These are phyloP conservation scores for Urochloa ruziziensis DNA, from an alignment of 176 grass and related monocot genomes.

Conservation along the genomic window DNA sequence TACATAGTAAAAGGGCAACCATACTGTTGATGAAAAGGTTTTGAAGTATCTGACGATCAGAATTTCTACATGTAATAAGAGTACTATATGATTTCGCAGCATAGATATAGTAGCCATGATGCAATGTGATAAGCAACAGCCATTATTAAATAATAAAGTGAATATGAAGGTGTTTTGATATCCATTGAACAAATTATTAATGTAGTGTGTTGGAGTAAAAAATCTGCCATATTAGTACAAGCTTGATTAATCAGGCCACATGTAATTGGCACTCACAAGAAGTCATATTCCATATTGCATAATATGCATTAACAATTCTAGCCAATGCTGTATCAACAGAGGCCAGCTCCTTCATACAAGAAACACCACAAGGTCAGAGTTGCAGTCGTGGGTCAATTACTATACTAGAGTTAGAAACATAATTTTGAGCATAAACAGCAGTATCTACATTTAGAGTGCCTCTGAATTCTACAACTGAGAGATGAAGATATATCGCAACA, in stretches of 20 bases:
- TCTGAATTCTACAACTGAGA: neutral
- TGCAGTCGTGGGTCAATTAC: neutral
- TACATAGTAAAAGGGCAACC: neutral
- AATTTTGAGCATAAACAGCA: neutral
- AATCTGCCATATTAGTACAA: neutral
- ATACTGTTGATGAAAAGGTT: neutral
- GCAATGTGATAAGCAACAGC: neutral
- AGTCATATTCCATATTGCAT: neutral
- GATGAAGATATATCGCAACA: neutral
- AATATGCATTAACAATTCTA: neutral
- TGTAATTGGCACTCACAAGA: neutral
- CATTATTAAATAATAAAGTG: neutral
- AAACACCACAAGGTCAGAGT: neutral
- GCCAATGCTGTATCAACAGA: neutral
- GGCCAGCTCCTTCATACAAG: neutral
- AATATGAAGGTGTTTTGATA: slow-evolving; percentile 2
- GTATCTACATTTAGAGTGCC: neutral
- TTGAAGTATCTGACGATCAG: neutral
- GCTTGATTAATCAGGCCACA: neutral
- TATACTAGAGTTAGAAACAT: neutral
- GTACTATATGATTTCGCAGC: neutral
- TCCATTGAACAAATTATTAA: neutral
- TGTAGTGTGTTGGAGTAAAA: neutral
- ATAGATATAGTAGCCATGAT: neutral
- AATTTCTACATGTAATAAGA: neutral